These are phyloP conservation scores for Blepharisma undulans DNA, from an alignment of 169 alveolate genomes.

Conservation along the genomic window DNA sequence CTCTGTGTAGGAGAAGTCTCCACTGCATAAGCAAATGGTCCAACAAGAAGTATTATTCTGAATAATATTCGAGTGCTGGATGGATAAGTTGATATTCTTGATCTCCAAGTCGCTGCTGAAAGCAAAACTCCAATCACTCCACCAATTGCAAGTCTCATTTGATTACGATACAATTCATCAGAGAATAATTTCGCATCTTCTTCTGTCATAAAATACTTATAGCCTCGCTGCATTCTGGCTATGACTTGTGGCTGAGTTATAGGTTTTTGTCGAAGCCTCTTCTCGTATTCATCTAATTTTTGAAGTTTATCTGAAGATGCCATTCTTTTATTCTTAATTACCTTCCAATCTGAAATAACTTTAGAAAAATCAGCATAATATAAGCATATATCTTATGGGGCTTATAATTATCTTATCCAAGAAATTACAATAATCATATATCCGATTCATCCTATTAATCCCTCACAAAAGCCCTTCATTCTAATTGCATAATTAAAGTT, in stretches of 20 bases:
- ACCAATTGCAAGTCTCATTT: neutral
- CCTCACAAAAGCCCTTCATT: neutral
- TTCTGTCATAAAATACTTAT: neutral
- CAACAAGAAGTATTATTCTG: neutral
- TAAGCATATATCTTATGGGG: too few relatives aligned
- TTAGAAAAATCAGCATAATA: too few relatives aligned
- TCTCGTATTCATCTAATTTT: neutral
- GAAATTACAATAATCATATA: neutral
- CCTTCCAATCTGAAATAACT: neutral
- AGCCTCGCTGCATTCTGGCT: neutral
- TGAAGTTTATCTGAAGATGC: neutral
- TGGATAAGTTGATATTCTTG: neutral
- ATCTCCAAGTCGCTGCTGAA: neutral
- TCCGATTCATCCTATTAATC: neutral
- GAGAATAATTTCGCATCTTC: neutral
- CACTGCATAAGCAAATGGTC: neutral
- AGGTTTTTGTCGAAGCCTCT: neutral
- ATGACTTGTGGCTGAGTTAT: neutral
- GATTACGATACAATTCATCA: neutral
- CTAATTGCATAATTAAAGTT: neutral
- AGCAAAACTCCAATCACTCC: neutral
- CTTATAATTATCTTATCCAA: too few relatives aligned
- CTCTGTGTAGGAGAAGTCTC: neutral
- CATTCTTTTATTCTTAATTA: neutral
- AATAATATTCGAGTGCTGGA: neutral